Base-by-base conservation (phyloP, 306 rosid genomes). In the Prunus armeniaca region DNA sequence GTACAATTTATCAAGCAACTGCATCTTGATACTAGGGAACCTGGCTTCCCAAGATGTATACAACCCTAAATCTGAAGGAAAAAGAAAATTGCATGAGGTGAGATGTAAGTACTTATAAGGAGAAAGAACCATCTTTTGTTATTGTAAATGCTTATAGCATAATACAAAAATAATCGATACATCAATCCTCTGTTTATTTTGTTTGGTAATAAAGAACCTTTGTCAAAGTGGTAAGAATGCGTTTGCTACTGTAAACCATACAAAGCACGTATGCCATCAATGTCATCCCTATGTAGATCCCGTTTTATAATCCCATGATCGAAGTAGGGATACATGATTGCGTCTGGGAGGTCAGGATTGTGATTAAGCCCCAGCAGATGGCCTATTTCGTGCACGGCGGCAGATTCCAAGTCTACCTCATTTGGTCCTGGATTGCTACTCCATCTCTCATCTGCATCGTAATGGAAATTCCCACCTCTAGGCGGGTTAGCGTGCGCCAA, bases 1-100 rank as follows among this genome's bases (percentile, higher is more conserved):
- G 5, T 76, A 78, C 68, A 67, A 2, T 82, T 85, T 55, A 38
- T 87, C 61, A 81, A 75, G 67, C 38, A 47, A 41, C 19, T 81
- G 41, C 27, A 27, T 18, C 43, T 51, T 50, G 46, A 67, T 49
- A 20, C 13, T 67, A 9, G 20, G 18, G 25, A 60, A 25, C 34
- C 30, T 24, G 65, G 30, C 25, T 10, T 25, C 1, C 15, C 14
- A 22, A 24, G 15, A 10, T 34, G 1, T 5, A 34, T 34, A 34
- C 38, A 34, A 7, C 38, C 38, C 38, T 34, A 34, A 34, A 34
- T 34, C 38, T 5, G 38, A 34, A 34, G 38, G 8, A 34, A 34
- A 34, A 34, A 5, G 6, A 34, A 0, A 34, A 34, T 34, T 34
- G 38, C 38, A 34, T 5, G 8, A 1, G 38, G 38, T 34, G 38